Base-by-base conservation (phyloP, 106 monocot genomes). In the Dendrobium catenatum region DNA sequence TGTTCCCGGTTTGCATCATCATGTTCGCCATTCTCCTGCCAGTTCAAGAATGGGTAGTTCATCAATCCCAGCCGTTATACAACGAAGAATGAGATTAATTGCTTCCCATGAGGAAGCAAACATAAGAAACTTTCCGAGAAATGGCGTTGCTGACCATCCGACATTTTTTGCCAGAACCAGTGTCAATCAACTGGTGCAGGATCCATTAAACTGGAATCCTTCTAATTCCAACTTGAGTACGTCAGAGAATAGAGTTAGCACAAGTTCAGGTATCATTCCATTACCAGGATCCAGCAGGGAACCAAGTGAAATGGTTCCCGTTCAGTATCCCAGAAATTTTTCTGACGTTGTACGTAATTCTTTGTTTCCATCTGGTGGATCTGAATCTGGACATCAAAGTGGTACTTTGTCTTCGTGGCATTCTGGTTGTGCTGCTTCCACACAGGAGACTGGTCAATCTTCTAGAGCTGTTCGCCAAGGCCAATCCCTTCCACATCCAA, bases 201-300 rank as follows among this genome's bases (percentile, higher is more conserved):
- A 83, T 68, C 82, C 87, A 42, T 67, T 75, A 78, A 84, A 84
- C 59, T 80, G 85, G 88, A 89, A 75, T 82, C 43, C 82, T 54
- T 73, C 80, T 41, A 78, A 78, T 72, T 77, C 79, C 68, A 84
- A 44, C 74, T 44, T 73, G 51, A 88, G 46, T 66, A 41, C 85
- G 22, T 27, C 77, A 75, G 82, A 74, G 72, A 86, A 64, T 82
- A 70, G 75, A 79, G 80, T 67, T 79, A 78, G 87, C 41, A 77
- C 74, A 6, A 83, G 55, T 79, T 84, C 87, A 27, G 48, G 48
- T 55, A 49, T 86, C 5, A 61, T 81, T 79, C 80, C 92, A 75
- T 72, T 84, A 56, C 56, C 47, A 81, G 77, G 77, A 55, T 55
- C 83, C 26, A 72, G 73, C 13, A 87, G 83, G 78, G 20, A 46